A percentile compares a stretch with the other conserved stretches of the same genome.
Conservation (phyloP, 306 rosid species). For the Vachellia pachyceras region DNA sequence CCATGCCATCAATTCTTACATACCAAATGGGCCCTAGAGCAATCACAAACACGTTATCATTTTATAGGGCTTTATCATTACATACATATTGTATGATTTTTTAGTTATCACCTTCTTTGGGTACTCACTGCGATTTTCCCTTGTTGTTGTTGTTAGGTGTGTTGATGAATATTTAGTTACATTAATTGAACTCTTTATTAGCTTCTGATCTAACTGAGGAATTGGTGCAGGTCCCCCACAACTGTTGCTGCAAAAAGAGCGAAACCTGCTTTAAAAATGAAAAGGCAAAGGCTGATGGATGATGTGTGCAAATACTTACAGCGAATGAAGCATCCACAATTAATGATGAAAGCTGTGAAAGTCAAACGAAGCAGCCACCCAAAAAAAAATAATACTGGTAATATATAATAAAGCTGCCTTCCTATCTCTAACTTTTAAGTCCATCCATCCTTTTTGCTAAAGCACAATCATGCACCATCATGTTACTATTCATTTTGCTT, state of each 20-base stretch:
- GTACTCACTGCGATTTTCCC: too few relatives aligned
- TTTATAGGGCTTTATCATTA: too few relatives aligned
- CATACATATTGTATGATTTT: too few relatives aligned
- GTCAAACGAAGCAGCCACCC: neutral
- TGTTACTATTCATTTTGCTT: slow-evolving; percentile 16
- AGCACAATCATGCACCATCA: slow-evolving; percentile 11
- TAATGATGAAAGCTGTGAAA: slow-evolving; percentile 10
- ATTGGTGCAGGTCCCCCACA: neutral
- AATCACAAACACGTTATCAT: too few relatives aligned
- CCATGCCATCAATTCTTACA: too few relatives aligned
- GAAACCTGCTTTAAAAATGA: neutral
- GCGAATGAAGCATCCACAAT: neutral
- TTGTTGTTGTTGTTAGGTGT: too few relatives aligned
- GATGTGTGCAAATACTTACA: neutral
- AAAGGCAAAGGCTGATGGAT: neutral
- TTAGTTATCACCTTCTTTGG: too few relatives aligned
- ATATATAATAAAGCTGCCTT: neutral
- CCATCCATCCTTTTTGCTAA: neutral
- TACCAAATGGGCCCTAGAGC: too few relatives aligned
- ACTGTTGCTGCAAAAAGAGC: neutral
- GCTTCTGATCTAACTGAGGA: neutral
- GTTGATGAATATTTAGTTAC: too few relatives aligned
- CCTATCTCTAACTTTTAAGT: slow-evolving; percentile 9
- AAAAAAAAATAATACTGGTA: neutral
- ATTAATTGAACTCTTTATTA: neutral